Base-by-base conservation (phyloP, 106 monocot species). In the Narthecium ossifragum region DNA sequence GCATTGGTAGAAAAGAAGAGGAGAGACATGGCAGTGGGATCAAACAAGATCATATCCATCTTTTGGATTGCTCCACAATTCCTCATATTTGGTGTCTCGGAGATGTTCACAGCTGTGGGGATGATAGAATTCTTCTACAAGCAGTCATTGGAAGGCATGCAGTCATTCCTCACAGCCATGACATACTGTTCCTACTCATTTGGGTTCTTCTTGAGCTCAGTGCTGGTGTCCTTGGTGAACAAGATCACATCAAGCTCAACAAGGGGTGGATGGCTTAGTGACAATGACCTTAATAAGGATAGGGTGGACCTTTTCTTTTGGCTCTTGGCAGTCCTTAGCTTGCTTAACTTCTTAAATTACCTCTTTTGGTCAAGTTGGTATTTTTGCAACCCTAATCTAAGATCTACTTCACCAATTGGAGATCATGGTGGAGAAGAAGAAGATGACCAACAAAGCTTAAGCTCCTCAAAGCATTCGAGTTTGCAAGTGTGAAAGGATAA, bases 121-220 rank as follows among this genome's bases (percentile, higher is more conserved):
- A 75, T 90, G 15, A 81, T 90, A 5, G 89, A 90, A 68, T 90
- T 90, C 76, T 90, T 90, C 73, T 90, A 90, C 76, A 90, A 75
- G 57, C 90, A 90, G 68, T 85, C 88, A 0, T 29, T 80, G 25
- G 73, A 49, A 0, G 93, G 93, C 3, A 93, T 93, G 93, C 92
- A 85, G 52, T 73, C 88, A 0, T 93, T 88, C 43, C 61, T 93
- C 2, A 93, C 92, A 0, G 84, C 92, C 63, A 85, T 93, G 70
- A 88, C 92, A 2, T 93, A 93, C 53, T 93, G 92, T 57, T 88
- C 88, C 20, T 93, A 93, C 55, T 93, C 92, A 1, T 93, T 93
- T 23, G 92, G 88, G 4, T 93, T 93, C 71, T 93, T 55, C 61
- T 14, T 93, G 32, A 93, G 92, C 78, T 85, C 92, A 0, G 9